These are phyloP conservation scores for Pythium oligandrum DNA, from an alignment of 352 stramenopile genomes.

Conservation along the genomic window DNA sequence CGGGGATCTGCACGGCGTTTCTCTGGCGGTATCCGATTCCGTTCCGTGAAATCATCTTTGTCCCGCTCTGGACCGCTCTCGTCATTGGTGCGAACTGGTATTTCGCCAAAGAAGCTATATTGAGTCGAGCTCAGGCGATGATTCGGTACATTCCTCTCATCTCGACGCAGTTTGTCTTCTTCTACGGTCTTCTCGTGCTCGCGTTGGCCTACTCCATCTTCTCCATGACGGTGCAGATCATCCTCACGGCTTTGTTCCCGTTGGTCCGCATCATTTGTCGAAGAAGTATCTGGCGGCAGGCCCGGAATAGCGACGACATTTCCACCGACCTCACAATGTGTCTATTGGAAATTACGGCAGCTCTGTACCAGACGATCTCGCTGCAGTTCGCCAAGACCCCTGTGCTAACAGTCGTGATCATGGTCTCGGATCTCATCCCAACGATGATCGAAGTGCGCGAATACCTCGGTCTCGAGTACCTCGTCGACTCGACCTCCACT, in stretches of 20 bases:
- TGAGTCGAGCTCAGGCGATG: background rate
- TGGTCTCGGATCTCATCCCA: constrained; percentile 1
- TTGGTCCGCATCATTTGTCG: constrained; percentile 10
- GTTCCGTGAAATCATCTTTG: constrained; percentile 12
- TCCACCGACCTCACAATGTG: constrained; percentile 19
- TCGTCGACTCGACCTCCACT: constrained; percentile 7
- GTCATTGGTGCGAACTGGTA: background rate
- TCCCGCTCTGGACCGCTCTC: background rate
- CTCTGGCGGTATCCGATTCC: constrained; percentile 13
- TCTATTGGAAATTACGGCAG: constrained; percentile 12
- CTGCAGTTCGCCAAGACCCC: constrained; percentile 8
- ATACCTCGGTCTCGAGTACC: constrained; percentile 5
- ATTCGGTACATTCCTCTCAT: constrained; percentile 9
- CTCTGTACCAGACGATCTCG: constrained; percentile 19
- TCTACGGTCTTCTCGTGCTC: constrained; percentile 15
- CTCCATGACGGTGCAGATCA: background rate
- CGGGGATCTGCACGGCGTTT: constrained; percentile 10
- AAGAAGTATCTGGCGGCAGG: constrained; percentile 10
- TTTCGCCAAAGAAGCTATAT: background rate
- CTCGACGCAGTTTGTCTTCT: constrained; percentile 5
- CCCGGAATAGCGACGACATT: constrained; percentile 8
- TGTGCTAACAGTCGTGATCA: constrained; percentile 1
- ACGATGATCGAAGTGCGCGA: constrained; percentile 1
- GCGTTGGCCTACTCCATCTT: constrained; percentile 8
- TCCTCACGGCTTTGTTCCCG: constrained; percentile 8